These are phyloP conservation scores for Flaveria floridana DNA, from an alignment of 140 eudicot genomes.

Conservation along the genomic window DNA sequence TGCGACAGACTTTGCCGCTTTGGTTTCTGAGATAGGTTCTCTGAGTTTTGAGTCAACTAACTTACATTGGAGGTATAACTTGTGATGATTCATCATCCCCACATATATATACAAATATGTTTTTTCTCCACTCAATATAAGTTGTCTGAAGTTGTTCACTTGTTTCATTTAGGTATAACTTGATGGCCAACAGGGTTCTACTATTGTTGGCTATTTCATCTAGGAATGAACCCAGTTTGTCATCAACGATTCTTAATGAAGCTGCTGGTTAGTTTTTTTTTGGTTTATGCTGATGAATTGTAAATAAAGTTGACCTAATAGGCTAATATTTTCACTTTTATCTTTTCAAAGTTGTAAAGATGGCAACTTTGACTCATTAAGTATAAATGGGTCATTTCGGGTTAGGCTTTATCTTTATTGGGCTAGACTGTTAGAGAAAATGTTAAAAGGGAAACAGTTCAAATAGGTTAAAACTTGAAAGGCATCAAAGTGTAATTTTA, in stretches of 20 bases:
- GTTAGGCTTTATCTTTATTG: slow-evolving; percentile 4
- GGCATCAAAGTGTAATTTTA: neutral
- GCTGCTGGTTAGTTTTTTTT: slow-evolving; percentile 67
- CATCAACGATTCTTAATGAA: slow-evolving; percentile 64
- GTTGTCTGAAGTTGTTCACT: slow-evolving; percentile 6
- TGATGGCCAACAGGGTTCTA: slow-evolving; percentile 97
- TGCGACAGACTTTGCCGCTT: slow-evolving; percentile 63
- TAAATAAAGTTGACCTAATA: slow-evolving; percentile 13
- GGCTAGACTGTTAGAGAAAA: neutral
- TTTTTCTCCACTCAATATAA: neutral
- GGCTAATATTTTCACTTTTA: slow-evolving; percentile 16
- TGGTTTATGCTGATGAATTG: slow-evolving; percentile 2
- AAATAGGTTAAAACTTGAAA: neutral
- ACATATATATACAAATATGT: neutral
- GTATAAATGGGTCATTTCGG: slow-evolving; percentile 7
- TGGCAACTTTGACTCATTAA: neutral
- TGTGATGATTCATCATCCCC: neutral
- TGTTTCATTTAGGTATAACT: slow-evolving; percentile 70
- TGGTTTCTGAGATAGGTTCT: slow-evolving; percentile 86
- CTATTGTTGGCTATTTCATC: slow-evolving; percentile 84
- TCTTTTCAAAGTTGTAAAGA: neutral
- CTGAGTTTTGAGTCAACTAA: slow-evolving; percentile 79
- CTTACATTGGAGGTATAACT: slow-evolving; percentile 84
- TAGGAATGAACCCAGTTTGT: slow-evolving; percentile 61
- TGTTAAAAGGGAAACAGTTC: neutral